These are phyloP conservation scores for Metarhizium album DNA, from an alignment of 2,329 filamentous ascomycete species.

Conservation along the genomic window DNA sequence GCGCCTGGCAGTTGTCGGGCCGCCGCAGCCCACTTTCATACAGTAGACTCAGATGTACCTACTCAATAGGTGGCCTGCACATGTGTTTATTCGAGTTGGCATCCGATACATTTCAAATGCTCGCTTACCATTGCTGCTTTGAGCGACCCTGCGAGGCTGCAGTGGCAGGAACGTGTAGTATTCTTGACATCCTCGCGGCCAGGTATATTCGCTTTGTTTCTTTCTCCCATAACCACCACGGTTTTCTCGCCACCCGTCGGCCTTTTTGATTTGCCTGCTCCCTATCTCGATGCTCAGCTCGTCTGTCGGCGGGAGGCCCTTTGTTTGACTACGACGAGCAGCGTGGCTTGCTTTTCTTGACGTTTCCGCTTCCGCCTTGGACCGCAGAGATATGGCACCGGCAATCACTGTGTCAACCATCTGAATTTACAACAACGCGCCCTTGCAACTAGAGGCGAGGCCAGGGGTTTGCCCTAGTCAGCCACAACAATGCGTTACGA, in stretches of 20 bases:
- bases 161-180: conserved; percentile 4
- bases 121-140: conserved; percentile 9
- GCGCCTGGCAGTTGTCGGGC: not conserved
- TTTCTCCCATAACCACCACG: too few relatives aligned
- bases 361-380: not conserved
- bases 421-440: not conserved
- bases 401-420: not conserved
- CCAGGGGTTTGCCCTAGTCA: not conserved
- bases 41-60: not conserved
- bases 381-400: not conserved
- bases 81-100: not conserved
- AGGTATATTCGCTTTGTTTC: not conserved
- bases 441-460: not conserved
- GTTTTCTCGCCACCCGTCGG: not conserved
- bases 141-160: not conserved
- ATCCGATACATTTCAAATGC: not conserved
- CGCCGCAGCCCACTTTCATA: not conserved
- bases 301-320: not conserved
- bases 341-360: not conserved
- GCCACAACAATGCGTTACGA: conserved; percentile 64
- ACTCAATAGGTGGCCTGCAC: not conserved
- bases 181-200: conserved; percentile 1
- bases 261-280: not conserved
- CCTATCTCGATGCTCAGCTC: not conserved
- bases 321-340: not conserved